These are phyloP conservation scores for Senecio squalidus DNA, from an alignment of 140 eudicot genomes.

Conservation along the genomic window DNA sequence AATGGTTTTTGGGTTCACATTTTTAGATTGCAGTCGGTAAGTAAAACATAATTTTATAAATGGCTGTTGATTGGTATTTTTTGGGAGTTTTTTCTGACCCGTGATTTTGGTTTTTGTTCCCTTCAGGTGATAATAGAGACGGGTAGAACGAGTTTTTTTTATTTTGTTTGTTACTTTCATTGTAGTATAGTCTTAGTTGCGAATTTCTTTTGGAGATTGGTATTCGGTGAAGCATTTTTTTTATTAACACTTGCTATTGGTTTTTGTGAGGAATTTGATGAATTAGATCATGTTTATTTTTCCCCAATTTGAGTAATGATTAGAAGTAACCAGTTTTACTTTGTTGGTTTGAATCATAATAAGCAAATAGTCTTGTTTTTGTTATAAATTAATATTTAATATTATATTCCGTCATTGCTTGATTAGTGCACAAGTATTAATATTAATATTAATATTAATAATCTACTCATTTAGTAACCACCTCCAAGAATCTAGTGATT, in stretches of 20 bases:
- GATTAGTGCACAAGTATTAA: too few species aligned
- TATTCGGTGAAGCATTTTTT: conserved; percentile 16
- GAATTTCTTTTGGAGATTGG: conserved; percentile 14
- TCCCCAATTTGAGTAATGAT: too few species aligned
- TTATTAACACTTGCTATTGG: conserved; percentile 14
- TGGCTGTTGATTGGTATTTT: conserved; percentile 1
- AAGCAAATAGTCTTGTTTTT: too few species aligned
- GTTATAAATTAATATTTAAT: too few species aligned
- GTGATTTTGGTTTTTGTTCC: conserved; percentile 1
- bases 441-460: too few species aligned
- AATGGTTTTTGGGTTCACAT: conserved; percentile 16
- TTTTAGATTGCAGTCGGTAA: conserved; percentile 15
- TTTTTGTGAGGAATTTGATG: conserved; percentile 12
- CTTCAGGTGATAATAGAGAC: conserved; percentile 19
- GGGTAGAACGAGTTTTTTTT: conserved; percentile 13
- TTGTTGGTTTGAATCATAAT: too few species aligned
- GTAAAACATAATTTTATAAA: conserved; percentile 19
- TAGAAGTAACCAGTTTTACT: too few species aligned
- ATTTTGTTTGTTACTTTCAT: neutral
- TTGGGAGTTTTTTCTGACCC: conserved; percentile 3
- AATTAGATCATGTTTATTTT: conserved; percentile 17
- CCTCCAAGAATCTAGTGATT: too few species aligned
- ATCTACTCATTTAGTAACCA: too few species aligned
- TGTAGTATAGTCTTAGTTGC: conserved; percentile 15
- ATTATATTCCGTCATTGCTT: too few species aligned